These are phyloP conservation scores for Dichotomocladium elegans DNA, from an alignment of 371 early-diverging fungal species.

Conservation along the genomic window DNA sequence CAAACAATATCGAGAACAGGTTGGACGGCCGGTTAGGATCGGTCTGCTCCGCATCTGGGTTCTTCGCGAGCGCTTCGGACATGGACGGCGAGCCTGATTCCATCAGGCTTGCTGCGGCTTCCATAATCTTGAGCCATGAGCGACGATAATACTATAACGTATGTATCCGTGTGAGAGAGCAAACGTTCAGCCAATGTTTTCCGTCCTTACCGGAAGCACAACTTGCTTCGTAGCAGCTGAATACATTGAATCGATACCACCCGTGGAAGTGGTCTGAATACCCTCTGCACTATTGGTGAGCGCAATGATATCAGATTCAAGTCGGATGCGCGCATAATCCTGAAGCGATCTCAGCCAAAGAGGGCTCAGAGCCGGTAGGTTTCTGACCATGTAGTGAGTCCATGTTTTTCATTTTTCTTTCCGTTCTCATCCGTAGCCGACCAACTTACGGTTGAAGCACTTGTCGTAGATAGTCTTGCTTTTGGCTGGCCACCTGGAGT, in stretches of 20 bases:
- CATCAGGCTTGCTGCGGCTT: slow-evolving; percentile 49
- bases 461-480: slow-evolving; percentile 54
- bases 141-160: slow-evolving; percentile 38
- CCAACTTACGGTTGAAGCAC: slow-evolving; percentile 57
- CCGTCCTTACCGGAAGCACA: slow-evolving; percentile 57
- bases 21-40: slow-evolving; percentile 32
- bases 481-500: slow-evolving; percentile 61
- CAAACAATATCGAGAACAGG: slow-evolving; percentile 56
- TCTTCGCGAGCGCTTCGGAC: slow-evolving; percentile 31
- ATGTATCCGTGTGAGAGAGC: no score
- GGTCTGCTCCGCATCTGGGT: slow-evolving; percentile 27
- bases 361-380: slow-evolving; percentile 50
- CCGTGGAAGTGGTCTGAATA: slow-evolving; percentile 37
- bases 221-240: slow-evolving; percentile 53
- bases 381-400: slow-evolving; percentile 16
- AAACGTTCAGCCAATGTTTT: no score
- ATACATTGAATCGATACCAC: slow-evolving; percentile 49
- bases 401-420: no score
- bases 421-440: no score
- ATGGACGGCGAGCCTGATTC: slow-evolving; percentile 42
- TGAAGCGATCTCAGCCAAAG: slow-evolving; percentile 57
- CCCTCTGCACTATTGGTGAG: slow-evolving; percentile 38
- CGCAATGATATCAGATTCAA: slow-evolving; percentile 54
- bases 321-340: slow-evolving; percentile 55
- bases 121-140: slow-evolving; percentile 57